Base-by-base conservation (phyloP, 2,329 filamentous ascomycete genomes). In the Sporothrix sp. region DNA sequence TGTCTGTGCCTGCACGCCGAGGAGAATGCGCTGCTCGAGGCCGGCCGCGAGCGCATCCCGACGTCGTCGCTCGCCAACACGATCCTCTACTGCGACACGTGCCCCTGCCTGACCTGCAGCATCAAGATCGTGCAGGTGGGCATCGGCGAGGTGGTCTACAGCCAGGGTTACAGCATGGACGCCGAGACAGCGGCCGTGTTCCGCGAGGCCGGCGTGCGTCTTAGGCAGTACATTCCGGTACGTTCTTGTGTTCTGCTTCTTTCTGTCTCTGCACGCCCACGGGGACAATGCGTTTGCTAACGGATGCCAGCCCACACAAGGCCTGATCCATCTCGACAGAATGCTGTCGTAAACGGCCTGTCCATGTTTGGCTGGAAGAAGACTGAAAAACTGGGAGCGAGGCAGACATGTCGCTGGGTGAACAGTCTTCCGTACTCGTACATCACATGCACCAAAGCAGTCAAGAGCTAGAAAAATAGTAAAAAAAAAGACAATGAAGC, bases 111-210 rank as follows among this genome's bases (percentile, higher is more conserved):
- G 65, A 98, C 93, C 2, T 98, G 93, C 68, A 95, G 88, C 61
- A 95, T 98, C 71, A 98, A 98, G 72, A 97, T 98, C 62, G 87
- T 88, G 20, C 93, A 98, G 70, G 88, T 97, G 7, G 93, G 93
- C 16, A 95, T 98, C 58, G 81, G 79, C 37, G 93, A 98, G 72
- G 93, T 98, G 13, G 90, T 98, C 13, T 98, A 95, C 62, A 90
- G 82, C 57, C 85, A 94, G 63, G 82, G 85, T 23, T 98, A 98
- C 65, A 91, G 91, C 64, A 96, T 98, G 84, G 93, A 98, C 62
- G 78, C 73, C 36, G 81, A 87, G 65, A 86, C 88, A 33, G 88
- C 90, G 8, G 78, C 79, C 47, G 85, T 98, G 25, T 86, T 98
- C 58, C 72, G 79, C 52, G 81, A 89, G 65, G 89, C 89, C 7